A percentile compares a stretch with the other conserved stretches of the same genome.
Evolutionary conservation across 805 yeast genomes (phyloP).

Genomic region (Candida arabinofermentans): DNA sequence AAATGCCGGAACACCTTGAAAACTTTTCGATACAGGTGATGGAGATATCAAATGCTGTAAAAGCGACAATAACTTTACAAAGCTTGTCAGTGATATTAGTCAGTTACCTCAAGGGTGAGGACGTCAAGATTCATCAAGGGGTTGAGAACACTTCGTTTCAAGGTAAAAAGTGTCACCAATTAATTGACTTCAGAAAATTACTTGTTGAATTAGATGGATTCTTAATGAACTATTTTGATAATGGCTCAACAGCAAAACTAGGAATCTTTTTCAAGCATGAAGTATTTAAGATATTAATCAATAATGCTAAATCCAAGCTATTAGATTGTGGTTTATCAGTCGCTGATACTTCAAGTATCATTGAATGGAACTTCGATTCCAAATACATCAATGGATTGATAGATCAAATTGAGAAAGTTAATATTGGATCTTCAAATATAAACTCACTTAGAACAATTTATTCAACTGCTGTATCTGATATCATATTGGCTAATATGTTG

Average conservation of each 20-base stretch:
- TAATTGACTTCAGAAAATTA: conserved; percentile 10
- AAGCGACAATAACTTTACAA: conserved; percentile 13
- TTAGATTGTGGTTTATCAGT: background rate
- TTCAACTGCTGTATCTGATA: conserved; percentile 10
- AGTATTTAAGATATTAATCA: conserved; percentile 11
- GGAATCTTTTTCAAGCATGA: conserved; percentile 14
- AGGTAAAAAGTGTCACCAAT: conserved; percentile 6
- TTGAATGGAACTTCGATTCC: conserved; percentile 15
- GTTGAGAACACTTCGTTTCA: background rate
- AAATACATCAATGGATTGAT: conserved; percentile 14
- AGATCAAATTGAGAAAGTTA: conserved; percentile 17
- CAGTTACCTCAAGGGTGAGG: conserved; percentile 11
- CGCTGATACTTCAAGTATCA: conserved; percentile 4
- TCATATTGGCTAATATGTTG: conserved; percentile 8
- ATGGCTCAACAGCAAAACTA: conserved; percentile 11
- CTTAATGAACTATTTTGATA: conserved; percentile 9
- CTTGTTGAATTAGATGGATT: conserved; percentile 11
- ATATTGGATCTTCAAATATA: conserved; percentile 12
- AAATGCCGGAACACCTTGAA: conserved; percentile 20
- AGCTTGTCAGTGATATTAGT: conserved; percentile 14
- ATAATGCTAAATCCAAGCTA: conserved; percentile 7
- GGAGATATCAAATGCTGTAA: conserved; percentile 11
- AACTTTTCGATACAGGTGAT: conserved; percentile 12
- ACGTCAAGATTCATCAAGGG: conserved; percentile 7
- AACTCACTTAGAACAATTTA: conserved; percentile 17